Percentiles rank a stretch among this genome's conserved stretches.
Conservation (phyloP, 495 filamentous ascomycete genomes). For the Penicillium malachiteum region DNA sequence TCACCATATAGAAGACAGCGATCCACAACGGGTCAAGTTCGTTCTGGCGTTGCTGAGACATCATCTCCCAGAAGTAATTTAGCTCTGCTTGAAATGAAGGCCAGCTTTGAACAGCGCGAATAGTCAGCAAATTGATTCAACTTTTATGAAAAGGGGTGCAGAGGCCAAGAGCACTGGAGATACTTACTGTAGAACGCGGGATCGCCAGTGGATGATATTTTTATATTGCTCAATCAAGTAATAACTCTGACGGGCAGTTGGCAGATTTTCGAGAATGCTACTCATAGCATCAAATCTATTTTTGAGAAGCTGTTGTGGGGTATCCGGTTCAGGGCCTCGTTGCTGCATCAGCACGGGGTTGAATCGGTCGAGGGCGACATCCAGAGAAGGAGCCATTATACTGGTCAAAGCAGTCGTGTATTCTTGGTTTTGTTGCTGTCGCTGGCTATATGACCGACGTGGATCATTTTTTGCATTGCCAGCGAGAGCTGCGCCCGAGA, state of each 20-base stretch:
- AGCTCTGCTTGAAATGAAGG: slow-evolving; percentile 1
- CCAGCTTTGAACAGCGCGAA: background rate
- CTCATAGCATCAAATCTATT: background rate
- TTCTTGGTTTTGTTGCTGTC: background rate
- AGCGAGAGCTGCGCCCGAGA: background rate
- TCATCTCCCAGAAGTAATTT: slow-evolving; percentile 5
- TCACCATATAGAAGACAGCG: background rate
- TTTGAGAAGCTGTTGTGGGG: background rate
- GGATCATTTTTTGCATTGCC: background rate
- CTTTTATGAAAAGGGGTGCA: too few relatives aligned
- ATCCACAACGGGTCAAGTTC: background rate
- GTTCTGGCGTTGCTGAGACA: background rate
- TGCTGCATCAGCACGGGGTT: slow-evolving; percentile 2
- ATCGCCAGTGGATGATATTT: slow-evolving; percentile 1
- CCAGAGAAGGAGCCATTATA: background rate
- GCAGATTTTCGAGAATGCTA: background rate
- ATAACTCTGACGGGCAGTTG: background rate
- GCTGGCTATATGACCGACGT: background rate
- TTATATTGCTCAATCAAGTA: slow-evolving; percentile 2
- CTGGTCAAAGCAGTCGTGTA: background rate
- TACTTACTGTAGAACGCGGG: slow-evolving; percentile 2
- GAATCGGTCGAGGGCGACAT: background rate
- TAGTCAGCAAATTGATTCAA: background rate
- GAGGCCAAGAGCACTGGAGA: background rate
- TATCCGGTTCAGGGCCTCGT: background rate